A percentile compares a stretch with the other conserved stretches of the same genome.
Evolutionary conservation across 2,329 filamentous ascomycete species (phyloP).

Genomic region (Scleromitrula shiraiana): DNA sequence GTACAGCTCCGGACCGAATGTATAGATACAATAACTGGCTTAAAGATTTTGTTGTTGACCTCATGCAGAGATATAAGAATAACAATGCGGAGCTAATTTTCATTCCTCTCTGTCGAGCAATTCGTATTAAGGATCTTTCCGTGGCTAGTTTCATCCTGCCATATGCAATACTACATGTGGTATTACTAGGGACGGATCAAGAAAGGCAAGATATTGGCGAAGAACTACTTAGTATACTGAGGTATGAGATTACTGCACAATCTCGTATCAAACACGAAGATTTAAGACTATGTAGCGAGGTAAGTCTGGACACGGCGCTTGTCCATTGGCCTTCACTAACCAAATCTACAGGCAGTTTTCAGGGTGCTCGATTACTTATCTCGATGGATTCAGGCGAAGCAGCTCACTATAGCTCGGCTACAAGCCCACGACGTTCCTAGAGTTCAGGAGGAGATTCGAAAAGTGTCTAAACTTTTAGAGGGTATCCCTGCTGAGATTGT

Average conservation of each 20-base stretch:
- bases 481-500: conserved; percentile 63
- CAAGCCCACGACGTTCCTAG: conserved; percentile 31
- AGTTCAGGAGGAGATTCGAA: conserved; percentile 38
- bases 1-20: conserved; percentile 49
- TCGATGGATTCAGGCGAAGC: conserved; percentile 72
- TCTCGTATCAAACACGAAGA: conserved; percentile 61
- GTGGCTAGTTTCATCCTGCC: conserved; percentile 86
- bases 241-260: conserved; percentile 43
- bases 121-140: conserved; percentile 76
- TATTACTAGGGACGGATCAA: conserved; percentile 60
- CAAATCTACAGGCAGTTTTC: conserved; percentile 64
- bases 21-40: conserved; percentile 83
- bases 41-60: conserved; percentile 68
- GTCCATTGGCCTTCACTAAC: conserved; percentile 20
- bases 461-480: conserved; percentile 66
- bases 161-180: conserved; percentile 75
- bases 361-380: conserved; percentile 85
- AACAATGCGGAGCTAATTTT: conserved; percentile 71
- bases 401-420: conserved; percentile 15
- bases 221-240: conserved; percentile 70
- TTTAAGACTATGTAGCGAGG: conserved; percentile 80
- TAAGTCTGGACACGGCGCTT: conserved; percentile 33
- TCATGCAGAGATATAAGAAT: conserved; percentile 71
- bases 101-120: conserved; percentile 69
- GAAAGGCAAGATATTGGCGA: conserved; percentile 58